Conservation (phyloP, 495 filamentous ascomycete genomes). For the Aspergillus biplanus region DNA sequence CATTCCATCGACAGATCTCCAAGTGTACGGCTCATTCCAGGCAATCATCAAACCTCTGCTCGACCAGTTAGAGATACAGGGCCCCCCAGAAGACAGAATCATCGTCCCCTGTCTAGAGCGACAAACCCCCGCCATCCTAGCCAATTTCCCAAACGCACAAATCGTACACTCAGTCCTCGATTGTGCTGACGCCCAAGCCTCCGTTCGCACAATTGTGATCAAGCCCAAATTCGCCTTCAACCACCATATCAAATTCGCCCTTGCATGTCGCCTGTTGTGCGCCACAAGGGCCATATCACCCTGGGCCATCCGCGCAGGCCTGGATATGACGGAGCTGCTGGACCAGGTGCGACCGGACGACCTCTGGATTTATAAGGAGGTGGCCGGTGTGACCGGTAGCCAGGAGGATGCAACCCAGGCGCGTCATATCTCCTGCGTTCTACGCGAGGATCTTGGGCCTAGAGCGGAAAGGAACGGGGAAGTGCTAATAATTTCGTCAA, state of each 20-base stretch:
- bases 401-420: slow-evolving; percentile 26
- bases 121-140: slow-evolving; percentile 22
- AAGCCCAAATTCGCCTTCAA: slow-evolving; percentile 25
- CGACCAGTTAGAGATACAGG: slow-evolving; percentile 17
- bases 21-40: slow-evolving; percentile 5
- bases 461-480: slow-evolving; percentile 23
- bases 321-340: slow-evolving; percentile 17
- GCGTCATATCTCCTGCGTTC: slow-evolving; percentile 28
- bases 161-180: slow-evolving; percentile 17
- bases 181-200: slow-evolving; percentile 28
- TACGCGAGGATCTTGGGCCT: slow-evolving; percentile 24
- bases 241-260: slow-evolving; percentile 28
- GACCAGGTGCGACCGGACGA: slow-evolving; percentile 23
- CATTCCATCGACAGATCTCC: slow-evolving; percentile 10
- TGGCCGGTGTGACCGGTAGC: slow-evolving; percentile 23
- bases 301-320: slow-evolving; percentile 22
- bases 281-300: slow-evolving; percentile 32
- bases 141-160: slow-evolving; percentile 21
- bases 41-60: slow-evolving; percentile 1
- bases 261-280: slow-evolving; percentile 29
- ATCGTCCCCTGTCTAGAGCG: slow-evolving; percentile 27
- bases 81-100: slow-evolving; percentile 1
- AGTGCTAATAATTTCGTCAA: slow-evolving; percentile 21
- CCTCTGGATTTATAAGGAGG: slow-evolving; percentile 29
- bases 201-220: slow-evolving; percentile 25